Evolutionary conservation across 352 stramenopile genomes (phyloP), one percentile per base, ranked within the genome.

Genomic region (Globisporangium alternatum): DNA sequence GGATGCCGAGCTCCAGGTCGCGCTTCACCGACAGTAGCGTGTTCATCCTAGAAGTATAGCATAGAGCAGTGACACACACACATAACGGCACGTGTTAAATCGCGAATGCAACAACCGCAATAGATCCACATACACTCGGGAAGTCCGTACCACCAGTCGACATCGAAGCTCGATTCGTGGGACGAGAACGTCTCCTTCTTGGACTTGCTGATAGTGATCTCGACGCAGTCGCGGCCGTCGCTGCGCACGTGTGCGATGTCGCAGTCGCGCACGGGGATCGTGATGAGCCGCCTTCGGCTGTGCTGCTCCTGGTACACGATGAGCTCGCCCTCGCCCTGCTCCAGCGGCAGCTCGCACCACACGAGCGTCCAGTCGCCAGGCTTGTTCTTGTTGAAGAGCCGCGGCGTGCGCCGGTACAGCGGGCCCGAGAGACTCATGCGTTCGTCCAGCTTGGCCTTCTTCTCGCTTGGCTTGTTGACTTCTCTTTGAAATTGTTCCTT

Each of bases 121-220:
- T 5, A 65, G 22, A 19, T 12, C 9, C 28, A 64, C 7, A 7
- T 15, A n/a, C n/a, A n/a, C n/a, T n/a, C n/a, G n/a, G n/a, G n/a
- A n/a, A n/a, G n/a, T n/a, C n/a, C n/a, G n/a, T 41, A 95, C 86
- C 87, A 96, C 85, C 85, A 96, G 70, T 96, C 87, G 13, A 94
- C 79, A 54, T 96, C 87, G 48, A 91, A 88, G 59, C 85, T 95
- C 35, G 80, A 91, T 62, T 91, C 82, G 56, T 91, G 82, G 6
- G 87, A 93, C 17, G 85, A 88, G 56, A 96, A 90, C 1, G 80
- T 91, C 61, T 96, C 85, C 60, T 93, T 94, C 69, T 93, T 94
- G 56, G 67, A 69, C 60, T 76, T 78, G 62, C 60, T 77, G 12
- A 83, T 69, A 31, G 75, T 83, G 54, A 96, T 72, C 64, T 96